Evolutionary conservation across 169 alveolate genomes (phyloP), one percentile per base, ranked within the genome.

Genomic region (Plasmodium coatneyi): DNA sequence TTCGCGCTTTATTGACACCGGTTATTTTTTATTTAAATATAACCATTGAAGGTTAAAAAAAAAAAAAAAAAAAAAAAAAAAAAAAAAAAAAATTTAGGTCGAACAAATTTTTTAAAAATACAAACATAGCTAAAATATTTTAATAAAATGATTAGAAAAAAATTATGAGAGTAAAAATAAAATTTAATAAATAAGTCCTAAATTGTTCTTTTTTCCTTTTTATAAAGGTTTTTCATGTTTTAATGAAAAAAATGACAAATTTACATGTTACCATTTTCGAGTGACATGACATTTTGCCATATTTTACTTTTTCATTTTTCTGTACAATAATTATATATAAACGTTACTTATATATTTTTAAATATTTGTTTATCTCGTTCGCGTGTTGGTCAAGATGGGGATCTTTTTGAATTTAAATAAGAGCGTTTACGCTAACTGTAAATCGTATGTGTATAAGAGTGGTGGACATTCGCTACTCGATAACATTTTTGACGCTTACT

Each of bases 391-490:
- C 76, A 84, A 74, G 60, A 84, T 84, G 93, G 93, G 93, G 79
- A 84, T 84, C 14, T 34, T 84, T 74, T 84, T 84, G 9, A 84
- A 74, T 0, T 52, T 84, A 74, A 71, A 84, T 66, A 84, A 84
- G 74, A 74, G 79, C 76, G 93, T 76, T 34, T 84, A 84, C 71
- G 52, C 93, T n/a, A 84, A 84, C 60, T 84, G 93, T 74, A 84
- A 84, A 74, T 84, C 93, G 22, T 92, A 92, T 39, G 92, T 78
- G 5, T 92, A 92, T 56, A 92, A 92, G 66, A 80, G 91, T 82
- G 60, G 92, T 25, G 92, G 79, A 10, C 80, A 79, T 56, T 76
- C 95, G 19, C 22, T 82, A 25, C 72, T 92, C 30, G 95, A 92
- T 46, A 92, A 43, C 54, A 2, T 92, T 19, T 83, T 82, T 71